These are phyloP conservation scores for Cercospora sesami DNA, from an alignment of 2,329 filamentous ascomycete genomes.

Conservation along the genomic window DNA sequence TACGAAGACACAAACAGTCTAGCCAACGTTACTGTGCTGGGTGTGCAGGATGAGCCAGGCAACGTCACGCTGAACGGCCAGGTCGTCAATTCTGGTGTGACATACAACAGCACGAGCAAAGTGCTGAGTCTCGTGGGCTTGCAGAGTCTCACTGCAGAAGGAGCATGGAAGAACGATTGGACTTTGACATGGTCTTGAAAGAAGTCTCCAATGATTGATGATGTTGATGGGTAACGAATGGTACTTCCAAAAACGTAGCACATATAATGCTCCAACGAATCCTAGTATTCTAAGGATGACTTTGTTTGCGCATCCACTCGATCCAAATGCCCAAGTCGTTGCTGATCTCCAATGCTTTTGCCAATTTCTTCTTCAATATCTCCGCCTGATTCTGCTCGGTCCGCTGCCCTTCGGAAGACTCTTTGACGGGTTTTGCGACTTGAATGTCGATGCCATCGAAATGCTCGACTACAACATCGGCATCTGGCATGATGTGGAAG, in stretches of 20 bases:
- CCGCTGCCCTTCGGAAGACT: slow-evolving; percentile 34
- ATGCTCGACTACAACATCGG: slow-evolving; percentile 21
- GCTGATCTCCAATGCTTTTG: slow-evolving; percentile 48
- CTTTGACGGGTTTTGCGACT: slow-evolving; percentile 13
- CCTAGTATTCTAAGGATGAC: background rate
- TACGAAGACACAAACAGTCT: slow-evolving; percentile 60
- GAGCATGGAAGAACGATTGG: slow-evolving; percentile 61
- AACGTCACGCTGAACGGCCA: slow-evolving; percentile 59
- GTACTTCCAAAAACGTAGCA: background rate
- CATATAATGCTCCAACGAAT: background rate
- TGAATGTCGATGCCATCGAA: slow-evolving; percentile 13
- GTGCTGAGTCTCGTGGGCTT: slow-evolving; percentile 56
- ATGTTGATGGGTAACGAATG: background rate
- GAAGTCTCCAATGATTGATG: background rate
- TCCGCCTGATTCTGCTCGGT: slow-evolving; percentile 25
- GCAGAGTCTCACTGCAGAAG: slow-evolving; percentile 48
- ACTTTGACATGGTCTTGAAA: slow-evolving; percentile 52
- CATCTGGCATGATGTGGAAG: slow-evolving; percentile 24
- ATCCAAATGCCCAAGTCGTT: slow-evolving; percentile 55
- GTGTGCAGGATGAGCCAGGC: slow-evolving; percentile 46
- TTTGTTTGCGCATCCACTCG: slow-evolving; percentile 47
- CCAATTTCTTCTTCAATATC: slow-evolving; percentile 40
- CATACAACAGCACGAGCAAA: slow-evolving; percentile 51
- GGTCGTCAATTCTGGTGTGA: slow-evolving; percentile 42
- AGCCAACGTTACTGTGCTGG: slow-evolving; percentile 63